These are phyloP conservation scores for Puccinellia tenuiflora DNA, from an alignment of 176 grass and related monocot species.

Conservation along the genomic window DNA sequence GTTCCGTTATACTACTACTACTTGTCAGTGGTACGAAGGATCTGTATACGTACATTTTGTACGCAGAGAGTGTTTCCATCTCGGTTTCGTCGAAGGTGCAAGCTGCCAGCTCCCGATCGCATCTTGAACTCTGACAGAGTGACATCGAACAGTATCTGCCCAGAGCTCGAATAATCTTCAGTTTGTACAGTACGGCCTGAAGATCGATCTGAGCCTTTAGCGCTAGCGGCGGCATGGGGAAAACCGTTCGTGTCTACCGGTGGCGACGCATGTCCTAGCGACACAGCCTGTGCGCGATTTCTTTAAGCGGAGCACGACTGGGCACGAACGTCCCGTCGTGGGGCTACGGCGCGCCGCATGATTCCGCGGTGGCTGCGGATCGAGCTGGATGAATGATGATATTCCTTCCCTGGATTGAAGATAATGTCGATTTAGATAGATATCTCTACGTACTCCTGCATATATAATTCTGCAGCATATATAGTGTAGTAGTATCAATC, in stretches of 20 bases:
- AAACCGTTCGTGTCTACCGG: constrained; percentile 4
- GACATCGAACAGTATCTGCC: neutral
- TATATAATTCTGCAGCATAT: too few species aligned
- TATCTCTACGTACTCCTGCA: neutral
- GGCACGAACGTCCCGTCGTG: neutral
- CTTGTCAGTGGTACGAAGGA: too few species aligned
- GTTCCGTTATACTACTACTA: too few species aligned
- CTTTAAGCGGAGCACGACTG: neutral
- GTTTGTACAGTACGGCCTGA: neutral
- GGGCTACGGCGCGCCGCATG: neutral
- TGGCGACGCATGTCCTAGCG: constrained; percentile 12
- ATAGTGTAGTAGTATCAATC: too few species aligned
- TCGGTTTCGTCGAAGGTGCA: constrained; percentile 27
- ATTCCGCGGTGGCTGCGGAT: neutral
- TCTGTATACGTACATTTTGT: neutral
- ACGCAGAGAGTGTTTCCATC: neutral
- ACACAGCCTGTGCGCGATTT: neutral
- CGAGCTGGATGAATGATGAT: too few species aligned
- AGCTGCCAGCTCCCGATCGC: neutral
- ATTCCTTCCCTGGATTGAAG: neutral
- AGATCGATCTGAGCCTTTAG: too few species aligned
- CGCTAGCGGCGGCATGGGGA: too few species aligned
- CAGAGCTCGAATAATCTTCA: constrained; percentile 31
- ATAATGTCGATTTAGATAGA: neutral
- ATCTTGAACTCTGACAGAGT: neutral